Evolutionary conservation across 2,329 filamentous ascomycete genomes (phyloP), one percentile per base, ranked within the genome.

Genomic region (Monosporascus sp.): DNA sequence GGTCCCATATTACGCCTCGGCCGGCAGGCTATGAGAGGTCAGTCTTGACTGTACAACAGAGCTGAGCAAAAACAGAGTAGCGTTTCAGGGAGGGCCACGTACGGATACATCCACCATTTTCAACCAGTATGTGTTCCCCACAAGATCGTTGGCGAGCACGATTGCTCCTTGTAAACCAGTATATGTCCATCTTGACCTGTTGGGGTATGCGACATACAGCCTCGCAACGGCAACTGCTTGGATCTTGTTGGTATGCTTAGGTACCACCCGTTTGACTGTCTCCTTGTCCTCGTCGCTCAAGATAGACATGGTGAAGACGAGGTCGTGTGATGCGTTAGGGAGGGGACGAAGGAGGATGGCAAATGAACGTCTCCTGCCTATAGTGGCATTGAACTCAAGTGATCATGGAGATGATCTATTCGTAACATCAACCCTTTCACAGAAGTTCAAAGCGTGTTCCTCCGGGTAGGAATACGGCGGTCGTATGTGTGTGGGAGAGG

Each of bases 91-190:
- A 50, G 7, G 20, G 43, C 44, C 51, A 78, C 87, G 67, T 79
- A 96, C 91, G 68, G 91, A 97, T 52, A 99, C 85, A 70, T 99
- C 94, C 49, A 99, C 94, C 74, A 99, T 78, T 77, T 99, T 99
- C 62, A 99, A 77, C 90, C 93, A 99, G 73, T 92, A 96, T 1
- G 94, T 97, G 70, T 96, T 88, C 60, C 94, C 94, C 27, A 97
- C 91, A 39, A 96, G 75, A 68, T 99, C 94, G 70, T 97, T 96
- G 61, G 90, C 88, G 58, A 99, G 83, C 50, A 97, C 93, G 37
- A 86, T 83, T 49, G 94, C 94, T 50, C 94, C 94, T 70, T 97
- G 94, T 46, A 97, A 74, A 15, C 93, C 94, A 0, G 93, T 96
- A 69, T 93, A 96, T 27, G 85, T 93, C 94, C 94, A 99, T 91